Conservation (phyloP, 2,329 filamentous ascomycete species). For the Magnaporthiopsis incrustans region DNA sequence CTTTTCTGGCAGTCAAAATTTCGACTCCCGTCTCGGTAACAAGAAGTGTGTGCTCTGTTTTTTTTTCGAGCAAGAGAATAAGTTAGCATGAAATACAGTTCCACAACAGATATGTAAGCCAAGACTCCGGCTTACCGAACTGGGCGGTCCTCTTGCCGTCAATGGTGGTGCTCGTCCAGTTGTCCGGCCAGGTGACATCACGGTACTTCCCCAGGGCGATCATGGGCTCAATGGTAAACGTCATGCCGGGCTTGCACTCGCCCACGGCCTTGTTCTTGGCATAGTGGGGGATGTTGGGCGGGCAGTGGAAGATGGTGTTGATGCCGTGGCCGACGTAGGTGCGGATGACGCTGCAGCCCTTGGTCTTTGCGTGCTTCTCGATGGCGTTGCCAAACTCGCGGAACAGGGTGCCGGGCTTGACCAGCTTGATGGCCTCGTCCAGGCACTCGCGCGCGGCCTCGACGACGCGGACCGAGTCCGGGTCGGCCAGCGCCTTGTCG, state of each 20-base stretch:
- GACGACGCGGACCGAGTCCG: slow-evolving; percentile 82
- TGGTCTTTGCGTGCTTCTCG: slow-evolving; percentile 85
- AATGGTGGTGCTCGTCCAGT: slow-evolving; percentile 93
- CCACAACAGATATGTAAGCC: neutral
- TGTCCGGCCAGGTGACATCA: slow-evolving; percentile 95
- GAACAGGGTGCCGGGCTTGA: slow-evolving; percentile 90
- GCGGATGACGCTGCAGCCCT: slow-evolving; percentile 82
- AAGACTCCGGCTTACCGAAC: slow-evolving; percentile 57
- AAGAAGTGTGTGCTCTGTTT: slow-evolving; percentile 68
- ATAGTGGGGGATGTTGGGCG: slow-evolving; percentile 94
- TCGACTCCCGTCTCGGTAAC: slow-evolving; percentile 82
- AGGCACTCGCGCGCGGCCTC: slow-evolving; percentile 85
- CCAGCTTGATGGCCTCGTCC: slow-evolving; percentile 80
- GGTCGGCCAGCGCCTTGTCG: slow-evolving; percentile 73
- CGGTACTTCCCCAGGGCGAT: slow-evolving; percentile 84
- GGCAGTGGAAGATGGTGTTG: slow-evolving; percentile 86
- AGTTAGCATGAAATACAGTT: slow-evolving; percentile 1
- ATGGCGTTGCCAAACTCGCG: slow-evolving; percentile 91
- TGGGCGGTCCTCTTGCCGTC: slow-evolving; percentile 89
- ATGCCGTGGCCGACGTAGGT: slow-evolving; percentile 96
- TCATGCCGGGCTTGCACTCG: slow-evolving; percentile 91
- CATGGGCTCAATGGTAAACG: slow-evolving; percentile 99
- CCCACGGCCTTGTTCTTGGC: slow-evolving; percentile 97
- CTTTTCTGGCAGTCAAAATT: slow-evolving; percentile 65
- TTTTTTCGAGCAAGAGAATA: slow-evolving; percentile 3